Evolutionary conservation across 306 rosid species (phyloP), one percentile per base, ranked within the genome.

Genomic region (Lotus japonicus): DNA sequence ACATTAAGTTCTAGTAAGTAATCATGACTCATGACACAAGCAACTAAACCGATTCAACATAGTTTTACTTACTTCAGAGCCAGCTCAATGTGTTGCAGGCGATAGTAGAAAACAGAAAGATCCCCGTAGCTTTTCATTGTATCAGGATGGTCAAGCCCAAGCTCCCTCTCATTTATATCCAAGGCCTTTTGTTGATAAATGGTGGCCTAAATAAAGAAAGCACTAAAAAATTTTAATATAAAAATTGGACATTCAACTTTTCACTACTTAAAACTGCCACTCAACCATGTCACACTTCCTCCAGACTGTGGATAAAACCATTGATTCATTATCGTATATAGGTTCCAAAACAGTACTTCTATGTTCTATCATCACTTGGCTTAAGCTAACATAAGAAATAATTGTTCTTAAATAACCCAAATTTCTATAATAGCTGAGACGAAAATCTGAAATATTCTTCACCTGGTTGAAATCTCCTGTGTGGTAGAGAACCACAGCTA

Each of bases 121-220:
- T 94, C 98, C 38, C 98, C 98, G 2, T 94, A 94, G 85, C 98
- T 90, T 88, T 94, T 94, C 97, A 90, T 86, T 59, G 98, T 94
- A 75, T 94, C 98, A 11, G 98, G 97, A 80, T 94, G 98, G 64
- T 94, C 97, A 76, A 90, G 96, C 76, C 98, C 98, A 61, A 94
- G 97, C 76, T 94, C 98, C 66, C 92, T 86, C 80, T 94, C 98
- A 56, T 94, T 88, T 79, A 94, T 94, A 75, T 84, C 92, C 77
- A 94, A 80, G 49, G 98, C 98, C 79, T 90, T 94, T 50, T 94
- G 97, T 79, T 94, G 98, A 84, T 94, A 94, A 68, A 94, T 81
- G 66, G 96, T 88, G 60, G 98, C 98, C 98, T 94, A 55, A n/a
- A 77, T 36, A 59, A 70, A 12, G 61, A 54, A 56, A 54, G 64